Conservation (phyloP, 148 eudicot genomes). For the Fagopyrum esculentum region DNA sequence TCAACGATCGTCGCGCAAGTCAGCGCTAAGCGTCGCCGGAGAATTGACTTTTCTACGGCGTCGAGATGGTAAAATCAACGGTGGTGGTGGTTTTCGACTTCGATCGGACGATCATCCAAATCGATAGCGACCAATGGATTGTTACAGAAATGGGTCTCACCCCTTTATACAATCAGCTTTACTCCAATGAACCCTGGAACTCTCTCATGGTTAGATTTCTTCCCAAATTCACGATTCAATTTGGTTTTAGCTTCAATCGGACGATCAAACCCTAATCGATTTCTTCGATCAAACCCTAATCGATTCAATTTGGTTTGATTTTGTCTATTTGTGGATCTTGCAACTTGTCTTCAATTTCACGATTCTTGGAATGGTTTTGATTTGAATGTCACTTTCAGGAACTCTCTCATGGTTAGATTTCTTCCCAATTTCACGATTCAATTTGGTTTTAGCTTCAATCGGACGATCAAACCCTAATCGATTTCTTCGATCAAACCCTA, state of each 20-base stretch:
- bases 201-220: constrained; percentile 12
- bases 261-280: no score
- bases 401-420: no score
- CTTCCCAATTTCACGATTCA: no score
- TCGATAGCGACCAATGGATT: constrained; percentile 11
- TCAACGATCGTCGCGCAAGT: neutral
- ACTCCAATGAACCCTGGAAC: constrained; percentile 8
- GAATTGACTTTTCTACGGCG: neutral
- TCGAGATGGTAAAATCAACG: neutral
- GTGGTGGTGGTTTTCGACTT: constrained; percentile 10
- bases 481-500: no score
- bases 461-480: no score
- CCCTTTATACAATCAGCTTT: constrained; percentile 11
- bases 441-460: no score
- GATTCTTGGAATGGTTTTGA: neutral
- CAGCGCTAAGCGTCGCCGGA: neutral
- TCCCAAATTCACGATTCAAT: neutral
- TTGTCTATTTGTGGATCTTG: neutral
- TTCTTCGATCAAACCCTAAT: neutral
- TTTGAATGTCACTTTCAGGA: no score
- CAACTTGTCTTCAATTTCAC: neutral
- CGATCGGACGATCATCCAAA: constrained; percentile 15
- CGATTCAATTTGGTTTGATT: neutral
- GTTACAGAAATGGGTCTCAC: constrained; percentile 12
- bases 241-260: no score